Evolutionary conservation across 2,329 filamentous ascomycete genomes (phyloP), one percentile per base, ranked within the genome.

Genomic region (Fusarium armeniacum): DNA sequence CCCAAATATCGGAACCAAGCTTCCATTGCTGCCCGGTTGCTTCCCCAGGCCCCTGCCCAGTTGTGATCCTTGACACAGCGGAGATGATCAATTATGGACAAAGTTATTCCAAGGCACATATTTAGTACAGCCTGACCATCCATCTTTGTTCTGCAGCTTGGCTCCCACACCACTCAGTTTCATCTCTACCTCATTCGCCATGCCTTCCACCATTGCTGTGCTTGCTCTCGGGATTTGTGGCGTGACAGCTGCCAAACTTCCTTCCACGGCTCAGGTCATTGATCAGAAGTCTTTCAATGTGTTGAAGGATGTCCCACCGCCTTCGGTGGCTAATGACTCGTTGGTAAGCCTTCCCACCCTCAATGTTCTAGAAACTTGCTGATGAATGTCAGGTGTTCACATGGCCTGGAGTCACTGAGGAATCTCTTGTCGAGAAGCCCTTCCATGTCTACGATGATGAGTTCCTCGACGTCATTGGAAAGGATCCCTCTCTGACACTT

Each of bases 401-500:
- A 1, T 75, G 73, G 73, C 71, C 70, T 1, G 73, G 73, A 4
- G 71, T 75, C 2, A 72, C 73, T 0, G 24, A 68, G 6, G 45
- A 75, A 24, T 72, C 67, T 9, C 67, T 75, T 18, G 63, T 41
- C 3, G 60, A 62, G 15, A 62, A 65, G n/a, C 73, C 73, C 6
- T 75, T 75, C 22, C 73, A 75, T 24, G 50, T 75, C 58, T 88
- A 86, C 67, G 83, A 87, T 49, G 75, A 81, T 0, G 83, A 83
- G 20, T 88, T 88, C 58, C 78, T 80, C 50, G 77, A 83, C 28
- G 78, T 88, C 10, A 81, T 88, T 22, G 86, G 86, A 6, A 35
- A 73, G 0, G 77, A 83, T 2, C 85, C 86, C 0, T 83, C 83
- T 0, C 72, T 87, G 64, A 85, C 85, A 1, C 75, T 86, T 16